Conservation (phyloP, 2,329 filamentous ascomycete species). For the Juglanconis sp. region DNA sequence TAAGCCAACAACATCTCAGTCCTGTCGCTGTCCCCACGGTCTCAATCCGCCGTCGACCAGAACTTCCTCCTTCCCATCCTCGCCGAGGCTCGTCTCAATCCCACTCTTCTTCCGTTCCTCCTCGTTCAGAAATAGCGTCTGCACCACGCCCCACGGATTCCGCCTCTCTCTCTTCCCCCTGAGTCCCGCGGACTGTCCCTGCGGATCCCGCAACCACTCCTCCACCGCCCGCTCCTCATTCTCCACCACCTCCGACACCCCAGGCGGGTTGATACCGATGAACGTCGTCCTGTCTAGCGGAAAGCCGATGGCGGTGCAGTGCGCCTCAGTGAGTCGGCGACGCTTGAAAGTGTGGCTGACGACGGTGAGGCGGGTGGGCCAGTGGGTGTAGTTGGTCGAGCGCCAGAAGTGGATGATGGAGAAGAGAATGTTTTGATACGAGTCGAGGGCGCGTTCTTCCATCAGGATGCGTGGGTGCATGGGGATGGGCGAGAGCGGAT, state of each 20-base stretch:
- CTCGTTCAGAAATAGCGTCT: constrained; percentile 40
- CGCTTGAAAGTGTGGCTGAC: constrained; percentile 70
- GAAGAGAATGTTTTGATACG: constrained; percentile 80
- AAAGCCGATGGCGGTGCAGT: constrained; percentile 61
- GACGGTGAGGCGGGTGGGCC: constrained; percentile 59
- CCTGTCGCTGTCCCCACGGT: constrained; percentile 27
- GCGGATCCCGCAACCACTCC: constrained; percentile 53
- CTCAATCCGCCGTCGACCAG: constrained; percentile 35
- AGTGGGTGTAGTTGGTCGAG: constrained; percentile 38
- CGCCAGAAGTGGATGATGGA: constrained; percentile 59
- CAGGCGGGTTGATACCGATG: constrained; percentile 63
- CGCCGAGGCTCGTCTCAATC: constrained; percentile 31
- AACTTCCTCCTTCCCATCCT: constrained; percentile 33
- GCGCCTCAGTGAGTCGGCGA: constrained; percentile 58
- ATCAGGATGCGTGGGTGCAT: constrained; percentile 43
- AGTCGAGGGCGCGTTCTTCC: constrained; percentile 77
- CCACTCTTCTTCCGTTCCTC: constrained; percentile 34
- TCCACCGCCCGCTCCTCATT: constrained; percentile 33
- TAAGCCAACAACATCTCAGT: not conserved
- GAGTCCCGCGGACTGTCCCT: constrained; percentile 44
- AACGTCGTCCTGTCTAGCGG: constrained; percentile 44
- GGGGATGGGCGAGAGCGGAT: not conserved
- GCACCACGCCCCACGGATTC: constrained; percentile 46
- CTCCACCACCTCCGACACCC: constrained; percentile 22
- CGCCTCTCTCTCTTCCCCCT: constrained; percentile 46